Base-by-base conservation (phyloP, 257 asterid genomes). In the Anisodus acutangulus region DNA sequence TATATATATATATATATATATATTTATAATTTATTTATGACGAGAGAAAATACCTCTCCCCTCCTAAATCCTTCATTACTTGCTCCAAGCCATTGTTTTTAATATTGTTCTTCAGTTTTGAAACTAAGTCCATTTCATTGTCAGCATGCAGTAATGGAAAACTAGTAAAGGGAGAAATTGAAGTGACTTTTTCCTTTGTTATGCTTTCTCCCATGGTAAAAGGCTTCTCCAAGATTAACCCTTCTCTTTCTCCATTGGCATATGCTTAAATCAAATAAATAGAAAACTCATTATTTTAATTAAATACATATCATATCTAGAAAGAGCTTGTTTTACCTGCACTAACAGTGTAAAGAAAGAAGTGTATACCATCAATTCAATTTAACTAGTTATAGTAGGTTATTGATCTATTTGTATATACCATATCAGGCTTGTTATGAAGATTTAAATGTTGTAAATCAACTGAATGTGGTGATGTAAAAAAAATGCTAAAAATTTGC, bases 161-260 rank as follows among this genome's bases (percentile, higher is more conserved):
- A n/a, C 9, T n/a, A 74, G 45, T 74, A 74, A 1, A 72, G 0
- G 80, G 59, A 72, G 59, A 72, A 72, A 72, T 47, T 71, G 58
- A 45, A 9, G 58, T 45, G 17, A n/a, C 43, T 71, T 71, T 71
- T 9, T 71, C 79, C 58, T 9, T 71, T 71, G 58, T 71, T 71
- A 71, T 71, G 26, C 39, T 71, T 71, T 71, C 58, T 71, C 58
- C 79, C 79, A 45, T 71, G 0, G 0, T 45, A 45, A 71, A 71
- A 0, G 80, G 80, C 58, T 71, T 71, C n/a, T 71, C 80, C 9
- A n/a, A 45, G 22, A 71, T 2, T 9, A 71, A 0, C 3, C 80
- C 80, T n/a, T 71, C 80, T 45, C 80, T 72, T 72, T 72, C 80
- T 72, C 80, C 80, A n/a, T 72, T 72, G 1, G 58, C 80, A 45